Percentiles rank a stretch among this genome's conserved stretches.
Evolutionary conservation across 805 yeast genomes (phyloP).

Genomic region (Suhomyces tanzawaensis): DNA sequence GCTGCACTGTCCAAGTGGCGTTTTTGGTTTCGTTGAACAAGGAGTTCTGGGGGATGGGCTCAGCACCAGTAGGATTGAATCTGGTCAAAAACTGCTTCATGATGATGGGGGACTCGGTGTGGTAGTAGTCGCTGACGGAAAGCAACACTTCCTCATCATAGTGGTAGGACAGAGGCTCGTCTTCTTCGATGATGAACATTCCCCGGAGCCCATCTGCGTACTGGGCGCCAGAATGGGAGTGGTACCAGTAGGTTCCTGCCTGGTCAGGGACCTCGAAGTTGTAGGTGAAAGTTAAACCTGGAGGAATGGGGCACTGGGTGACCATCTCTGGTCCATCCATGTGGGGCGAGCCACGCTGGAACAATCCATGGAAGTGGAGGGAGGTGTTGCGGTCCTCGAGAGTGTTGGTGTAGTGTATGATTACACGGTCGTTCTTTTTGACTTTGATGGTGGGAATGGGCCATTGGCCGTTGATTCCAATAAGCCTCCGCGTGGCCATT

Average conservation of each 20-base stretch:
- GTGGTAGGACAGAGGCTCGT: constrained; percentile 46
- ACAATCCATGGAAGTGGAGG: constrained; percentile 47
- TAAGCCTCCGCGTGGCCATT: constrained; percentile 44
- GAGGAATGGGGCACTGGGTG: constrained; percentile 46
- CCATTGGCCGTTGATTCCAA: constrained; percentile 56
- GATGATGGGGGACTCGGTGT: constrained; percentile 48
- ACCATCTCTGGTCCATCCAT: constrained; percentile 49
- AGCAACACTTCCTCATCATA: constrained; percentile 63
- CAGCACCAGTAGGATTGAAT: constrained; percentile 83
- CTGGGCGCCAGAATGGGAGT: constrained; percentile 74
- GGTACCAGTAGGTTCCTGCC: constrained; percentile 61
- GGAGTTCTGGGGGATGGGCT: constrained; percentile 70
- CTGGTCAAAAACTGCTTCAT: constrained; percentile 51
- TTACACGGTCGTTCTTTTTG: constrained; percentile 39
- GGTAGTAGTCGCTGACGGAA: constrained; percentile 64
- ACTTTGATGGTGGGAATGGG: constrained; percentile 42
- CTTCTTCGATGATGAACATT: constrained; percentile 62
- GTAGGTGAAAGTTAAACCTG: constrained; percentile 36
- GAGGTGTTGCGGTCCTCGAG: constrained; percentile 36
- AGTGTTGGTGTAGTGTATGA: constrained; percentile 33
- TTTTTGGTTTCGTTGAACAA: constrained; percentile 65
- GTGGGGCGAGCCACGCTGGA: constrained; percentile 33
- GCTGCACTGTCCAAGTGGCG: constrained; percentile 52
- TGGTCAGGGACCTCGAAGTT: constrained; percentile 38
- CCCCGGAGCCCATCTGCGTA: constrained; percentile 79